Evolutionary conservation across 1,284 basidiomycete genomes (phyloP), one percentile per base, ranked within the genome.

Genomic region (Somion occarium): DNA sequence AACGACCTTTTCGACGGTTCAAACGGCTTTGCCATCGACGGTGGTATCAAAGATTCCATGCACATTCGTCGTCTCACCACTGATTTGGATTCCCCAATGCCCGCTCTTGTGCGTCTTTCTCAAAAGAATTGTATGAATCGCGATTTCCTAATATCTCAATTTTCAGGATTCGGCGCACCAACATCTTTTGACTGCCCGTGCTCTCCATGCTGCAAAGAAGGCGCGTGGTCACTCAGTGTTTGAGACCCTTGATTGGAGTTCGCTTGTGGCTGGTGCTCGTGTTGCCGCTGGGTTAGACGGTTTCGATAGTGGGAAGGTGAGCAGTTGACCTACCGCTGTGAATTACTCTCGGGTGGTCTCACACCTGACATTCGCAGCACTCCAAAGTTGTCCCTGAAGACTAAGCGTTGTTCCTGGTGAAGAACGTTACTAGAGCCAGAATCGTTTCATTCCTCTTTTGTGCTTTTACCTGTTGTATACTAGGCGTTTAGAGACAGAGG

Each of bases 41-140:
- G 91, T 15, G 93, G 92, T n/a, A 82, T 95, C 61, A 92, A 92
- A 61, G 92, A 95, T 63, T 81, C 83, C 0, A 65, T 75, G 72
- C 85, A 88, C 61, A 79, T 88, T 51, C 82, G 82, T 52, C 73
- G 72, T 38, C 71, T 88, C 12, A 75, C 80, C 1, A 69, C 76
- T 7, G 78, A 84, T 48, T 72, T 83, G 59, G 85, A 91, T 58
- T 80, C 86, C 11, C 91, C 91, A 0, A 85, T 93, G 82, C 92
- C 92, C 9, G 75, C 77, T 18, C 76, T 93, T 56, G 66, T 67
- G 52, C 12, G 60, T 58, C 42, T 38, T 44, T 11, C 13, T 53
- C 25, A 44, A 12, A 12, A 19, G 39, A 4, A 5, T 47, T 42
- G 2, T 12, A 3, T 12, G 3, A 38, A 9, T 34, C 7, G 15